phyloP scores from a whole-genome alignment of 495 filamentous ascomycete species.

The Trichoderma asperelloides region DNA sequence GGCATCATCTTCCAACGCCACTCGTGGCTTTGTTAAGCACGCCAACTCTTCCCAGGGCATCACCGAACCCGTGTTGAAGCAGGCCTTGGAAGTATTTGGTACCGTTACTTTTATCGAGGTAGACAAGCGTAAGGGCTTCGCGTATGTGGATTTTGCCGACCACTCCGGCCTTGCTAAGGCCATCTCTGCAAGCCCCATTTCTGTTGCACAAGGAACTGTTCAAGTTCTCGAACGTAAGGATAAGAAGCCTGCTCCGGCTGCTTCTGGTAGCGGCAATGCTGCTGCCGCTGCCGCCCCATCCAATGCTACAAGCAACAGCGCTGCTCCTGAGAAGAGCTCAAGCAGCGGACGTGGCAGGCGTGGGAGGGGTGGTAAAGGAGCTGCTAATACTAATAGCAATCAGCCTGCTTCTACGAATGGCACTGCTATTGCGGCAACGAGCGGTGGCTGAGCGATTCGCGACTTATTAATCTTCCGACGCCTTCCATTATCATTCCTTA shows the following conservation, averaged over 20 bases:
- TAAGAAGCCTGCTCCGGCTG: constrained; percentile 16
- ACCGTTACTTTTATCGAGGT: constrained; percentile 71
- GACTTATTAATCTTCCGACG: neutral
- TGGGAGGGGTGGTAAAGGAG: constrained; percentile 6
- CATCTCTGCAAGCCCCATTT: constrained; percentile 69
- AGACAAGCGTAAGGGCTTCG: constrained; percentile 86
- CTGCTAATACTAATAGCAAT: neutral
- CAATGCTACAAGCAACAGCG: neutral
- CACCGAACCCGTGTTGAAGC: constrained; percentile 65
- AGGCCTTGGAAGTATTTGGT: constrained; percentile 63
- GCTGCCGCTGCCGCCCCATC: neutral
- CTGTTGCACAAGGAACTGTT: constrained; percentile 74
- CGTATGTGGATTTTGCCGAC: constrained; percentile 76
- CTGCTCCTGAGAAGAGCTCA: constrained; percentile 12
- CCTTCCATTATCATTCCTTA: neutral
- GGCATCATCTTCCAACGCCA: constrained; percentile 45
- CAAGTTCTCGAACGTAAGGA: constrained; percentile 79
- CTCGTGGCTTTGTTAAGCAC: constrained; percentile 86
- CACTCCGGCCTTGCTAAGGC: constrained; percentile 63
- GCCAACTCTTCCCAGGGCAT: constrained; percentile 88
- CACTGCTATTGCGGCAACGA: neutral
- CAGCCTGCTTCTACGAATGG: neutral
- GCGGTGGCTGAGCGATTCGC: neutral
- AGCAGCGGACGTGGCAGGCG: constrained; percentile 3
- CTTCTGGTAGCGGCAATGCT: neutral